Percentiles rank a stretch among this genome's conserved stretches.
Evolutionary conservation across 441 rosid genomes (phyloP).

Genomic region (Francoa sonchifolia): DNA sequence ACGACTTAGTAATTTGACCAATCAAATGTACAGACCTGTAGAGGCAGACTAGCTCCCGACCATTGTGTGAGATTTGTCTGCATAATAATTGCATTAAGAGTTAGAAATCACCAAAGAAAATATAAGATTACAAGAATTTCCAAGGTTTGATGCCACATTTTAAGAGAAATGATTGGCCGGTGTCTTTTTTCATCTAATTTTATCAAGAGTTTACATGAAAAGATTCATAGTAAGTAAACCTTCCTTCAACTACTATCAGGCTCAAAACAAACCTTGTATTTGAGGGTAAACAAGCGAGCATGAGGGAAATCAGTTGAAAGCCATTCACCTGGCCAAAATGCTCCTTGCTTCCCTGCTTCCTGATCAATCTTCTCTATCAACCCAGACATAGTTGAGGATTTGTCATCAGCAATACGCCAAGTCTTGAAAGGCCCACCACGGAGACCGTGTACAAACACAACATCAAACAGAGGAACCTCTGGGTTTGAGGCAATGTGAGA

Average conservation of each 20-base stretch:
- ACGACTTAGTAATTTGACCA: too few species aligned
- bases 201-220: too few species aligned
- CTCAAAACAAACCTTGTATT: constrained; percentile 71
- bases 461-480: constrained; percentile 53
- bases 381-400: constrained; percentile 84
- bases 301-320: constrained; percentile 74
- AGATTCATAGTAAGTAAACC: constrained; percentile 1
- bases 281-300: constrained; percentile 78
- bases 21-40: constrained; percentile 65
- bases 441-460: constrained; percentile 87
- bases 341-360: constrained; percentile 94
- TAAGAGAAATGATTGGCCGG: constrained; percentile 9
- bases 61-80: constrained; percentile 92
- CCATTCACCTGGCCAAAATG: constrained; percentile 99
- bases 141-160: constrained; percentile 4
- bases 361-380: constrained; percentile 93
- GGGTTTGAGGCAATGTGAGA: constrained; percentile 23
- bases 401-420: constrained; percentile 91
- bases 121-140: not conserved
- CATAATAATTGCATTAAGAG: constrained; percentile 17
- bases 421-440: constrained; percentile 93
- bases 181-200: too few species aligned
- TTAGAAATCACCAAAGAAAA: constrained; percentile 12
- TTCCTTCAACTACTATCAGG: constrained; percentile 4
- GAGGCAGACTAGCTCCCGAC: constrained; percentile 96